Evolutionary conservation across 495 filamentous ascomycete species (phyloP).

Genomic region (Aspergillus homomorphus): DNA sequence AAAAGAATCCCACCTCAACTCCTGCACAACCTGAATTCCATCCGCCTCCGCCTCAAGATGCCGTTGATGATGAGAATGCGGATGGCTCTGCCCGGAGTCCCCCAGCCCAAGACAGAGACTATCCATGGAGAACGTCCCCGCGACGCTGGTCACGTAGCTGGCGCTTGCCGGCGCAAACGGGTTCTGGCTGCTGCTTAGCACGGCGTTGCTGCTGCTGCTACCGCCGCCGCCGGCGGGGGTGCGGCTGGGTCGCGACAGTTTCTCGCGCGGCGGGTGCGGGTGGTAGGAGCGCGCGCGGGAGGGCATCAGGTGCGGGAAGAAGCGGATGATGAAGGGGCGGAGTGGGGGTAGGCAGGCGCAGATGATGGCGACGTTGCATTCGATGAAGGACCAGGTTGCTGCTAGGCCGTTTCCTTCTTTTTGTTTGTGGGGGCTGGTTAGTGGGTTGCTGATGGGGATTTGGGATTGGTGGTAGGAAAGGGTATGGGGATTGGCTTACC

Average conservation of each 20-base stretch:
- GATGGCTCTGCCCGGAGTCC: neutral
- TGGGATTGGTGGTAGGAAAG: neutral
- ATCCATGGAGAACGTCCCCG: conserved; percentile 13
- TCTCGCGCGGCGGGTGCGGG: conserved; percentile 18
- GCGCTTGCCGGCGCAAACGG: conserved; percentile 11
- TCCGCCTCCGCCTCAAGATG: conserved; percentile 8
- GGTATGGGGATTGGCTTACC: conserved; percentile 19
- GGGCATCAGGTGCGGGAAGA: conserved; percentile 52
- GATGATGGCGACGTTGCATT: conserved; percentile 77
- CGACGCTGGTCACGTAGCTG: conserved; percentile 32
- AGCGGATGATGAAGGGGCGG: conserved; percentile 71
- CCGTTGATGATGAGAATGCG: neutral
- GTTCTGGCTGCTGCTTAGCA: conserved; percentile 10
- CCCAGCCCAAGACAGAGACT: neutral
- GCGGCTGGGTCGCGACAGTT: neutral
- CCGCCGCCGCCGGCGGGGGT: conserved; percentile 1
- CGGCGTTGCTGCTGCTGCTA: neutral
- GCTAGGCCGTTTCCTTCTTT: conserved; percentile 44
- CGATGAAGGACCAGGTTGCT: conserved; percentile 74
- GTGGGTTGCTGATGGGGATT: neutral
- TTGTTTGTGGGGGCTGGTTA: conserved; percentile 6
- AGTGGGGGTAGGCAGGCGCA: conserved; percentile 80
- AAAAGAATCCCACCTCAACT: conserved; percentile 24
- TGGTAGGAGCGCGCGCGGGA: conserved; percentile 19
- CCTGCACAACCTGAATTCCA: conserved; percentile 34